Percentiles rank a stretch among this genome's conserved stretches.
These are phyloP conservation scores for Bruguiera gymnorhiza DNA, from an alignment of 345 rosid genomes.

Conservation along the genomic window DNA sequence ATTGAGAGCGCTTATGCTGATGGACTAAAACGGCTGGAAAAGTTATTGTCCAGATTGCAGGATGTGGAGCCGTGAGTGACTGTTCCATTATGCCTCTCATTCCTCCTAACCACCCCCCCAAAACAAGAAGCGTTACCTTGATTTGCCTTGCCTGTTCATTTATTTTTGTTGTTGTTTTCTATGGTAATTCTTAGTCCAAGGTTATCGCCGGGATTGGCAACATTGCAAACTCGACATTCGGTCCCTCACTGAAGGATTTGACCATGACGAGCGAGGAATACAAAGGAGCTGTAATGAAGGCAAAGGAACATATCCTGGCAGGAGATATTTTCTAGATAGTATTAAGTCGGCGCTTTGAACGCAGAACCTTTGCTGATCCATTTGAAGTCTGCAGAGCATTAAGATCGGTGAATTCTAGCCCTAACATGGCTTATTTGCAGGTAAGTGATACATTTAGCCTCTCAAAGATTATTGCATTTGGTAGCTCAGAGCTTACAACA, in stretches of 20 bases:
- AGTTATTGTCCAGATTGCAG: conserved; percentile 44
- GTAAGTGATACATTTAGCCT: conserved; percentile 28
- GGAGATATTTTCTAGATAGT: conserved; percentile 93
- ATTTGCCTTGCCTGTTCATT: neutral
- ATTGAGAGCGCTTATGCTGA: conserved; percentile 46
- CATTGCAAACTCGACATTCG: conserved; percentile 51
- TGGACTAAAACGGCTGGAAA: conserved; percentile 45
- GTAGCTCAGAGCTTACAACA: neutral
- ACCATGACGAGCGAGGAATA: conserved; percentile 69
- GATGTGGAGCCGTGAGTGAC: conserved; percentile 38
- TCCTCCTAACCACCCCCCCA: too few relatives aligned
- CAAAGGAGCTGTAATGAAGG: conserved; percentile 58
- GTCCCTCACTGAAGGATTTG: conserved; percentile 54
- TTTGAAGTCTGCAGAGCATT: conserved; percentile 87
- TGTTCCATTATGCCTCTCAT: neutral
- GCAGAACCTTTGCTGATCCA: conserved; percentile 84
- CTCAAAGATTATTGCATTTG: neutral
- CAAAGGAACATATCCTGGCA: conserved; percentile 82
- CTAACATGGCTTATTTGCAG: conserved; percentile 83
- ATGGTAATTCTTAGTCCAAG: conserved; percentile 44
- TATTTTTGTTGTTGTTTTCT: neutral
- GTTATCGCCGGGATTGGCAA: conserved; percentile 50
- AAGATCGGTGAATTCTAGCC: conserved; percentile 87
- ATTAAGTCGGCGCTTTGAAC: conserved; percentile 79
- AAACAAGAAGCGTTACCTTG: neutral